These are phyloP conservation scores for Gorgonomyces haynaldii DNA, from an alignment of 192 early-diverging fungal species.

Conservation along the genomic window DNA sequence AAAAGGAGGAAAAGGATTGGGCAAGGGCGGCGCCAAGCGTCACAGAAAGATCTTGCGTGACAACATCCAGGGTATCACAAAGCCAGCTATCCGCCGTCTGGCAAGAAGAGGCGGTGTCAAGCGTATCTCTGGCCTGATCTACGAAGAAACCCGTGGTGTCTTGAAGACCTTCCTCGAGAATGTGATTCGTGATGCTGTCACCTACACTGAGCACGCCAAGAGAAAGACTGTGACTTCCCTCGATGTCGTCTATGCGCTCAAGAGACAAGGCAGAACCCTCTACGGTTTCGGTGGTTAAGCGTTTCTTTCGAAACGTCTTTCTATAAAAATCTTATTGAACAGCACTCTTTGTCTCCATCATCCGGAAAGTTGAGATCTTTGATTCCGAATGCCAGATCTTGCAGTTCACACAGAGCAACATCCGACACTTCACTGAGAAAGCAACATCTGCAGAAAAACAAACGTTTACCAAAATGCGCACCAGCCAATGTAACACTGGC, in stretches of 20 bases:
- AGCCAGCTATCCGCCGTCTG: constrained; percentile 97
- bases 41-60: constrained; percentile 99
- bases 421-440: too few relatives aligned
- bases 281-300: constrained; percentile 79
- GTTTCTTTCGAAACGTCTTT: too few relatives aligned
- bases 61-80: constrained; percentile 97
- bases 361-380: too few relatives aligned
- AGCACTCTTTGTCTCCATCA: too few relatives aligned
- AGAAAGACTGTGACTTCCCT: constrained; percentile 98
- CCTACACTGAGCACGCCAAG: constrained; percentile 99
- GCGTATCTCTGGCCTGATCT: constrained; percentile 99
- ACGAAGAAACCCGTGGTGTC: constrained; percentile 96
- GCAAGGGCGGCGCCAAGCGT: constrained; percentile 99
- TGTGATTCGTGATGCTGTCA: constrained; percentile 97
- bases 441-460: too few relatives aligned
- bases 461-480: constrained; percentile 35
- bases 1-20: constrained; percentile 98
- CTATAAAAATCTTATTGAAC: too few relatives aligned
- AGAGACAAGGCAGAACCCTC: constrained; percentile 92
- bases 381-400: too few relatives aligned
- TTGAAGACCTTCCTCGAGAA: constrained; percentile 98
- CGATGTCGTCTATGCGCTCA: constrained; percentile 98
- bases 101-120: constrained; percentile 99
- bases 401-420: too few relatives aligned
- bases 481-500: constrained; percentile 46